These are phyloP conservation scores for Microdochium paspali DNA, from an alignment of 2,329 filamentous ascomycete genomes.

Conservation along the genomic window DNA sequence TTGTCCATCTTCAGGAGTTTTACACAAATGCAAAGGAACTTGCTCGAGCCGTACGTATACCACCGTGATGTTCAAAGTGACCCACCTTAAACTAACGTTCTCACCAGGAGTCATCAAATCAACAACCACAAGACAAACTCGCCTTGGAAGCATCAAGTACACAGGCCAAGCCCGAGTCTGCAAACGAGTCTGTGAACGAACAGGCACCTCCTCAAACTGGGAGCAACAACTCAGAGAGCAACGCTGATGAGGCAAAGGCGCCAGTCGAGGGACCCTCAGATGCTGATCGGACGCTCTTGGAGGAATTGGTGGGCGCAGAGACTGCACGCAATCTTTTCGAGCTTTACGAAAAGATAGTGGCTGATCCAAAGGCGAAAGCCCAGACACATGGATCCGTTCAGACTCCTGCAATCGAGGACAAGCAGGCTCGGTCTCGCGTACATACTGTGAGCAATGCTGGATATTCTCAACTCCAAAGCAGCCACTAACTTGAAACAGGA, in stretches of 20 bases:
- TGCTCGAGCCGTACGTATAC: conserved; percentile 12
- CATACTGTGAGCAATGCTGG: conserved; percentile 31
- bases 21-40: conserved; percentile 17
- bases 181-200: neutral
- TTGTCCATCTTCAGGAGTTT: conserved; percentile 59
- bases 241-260: neutral
- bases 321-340: conserved; percentile 12
- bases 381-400: conserved; percentile 11
- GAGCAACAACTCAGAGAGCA: neutral
- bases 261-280: conserved; percentile 1
- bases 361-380: conserved; percentile 8
- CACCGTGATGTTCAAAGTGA: neutral
- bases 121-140: neutral
- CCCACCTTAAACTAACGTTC: neutral
- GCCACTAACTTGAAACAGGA: conserved; percentile 22
- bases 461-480: neutral
- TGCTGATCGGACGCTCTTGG: conserved; percentile 10
- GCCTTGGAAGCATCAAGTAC: neutral
- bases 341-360: conserved; percentile 12
- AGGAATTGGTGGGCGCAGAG: conserved; percentile 12
- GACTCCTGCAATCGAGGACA: conserved; percentile 17
- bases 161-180: neutral
- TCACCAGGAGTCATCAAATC: neutral
- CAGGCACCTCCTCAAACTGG: neutral
- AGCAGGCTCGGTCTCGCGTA: conserved; percentile 20